Conservation (phyloP, 2,329 filamentous ascomycete genomes). For the Fusarium illudens region DNA sequence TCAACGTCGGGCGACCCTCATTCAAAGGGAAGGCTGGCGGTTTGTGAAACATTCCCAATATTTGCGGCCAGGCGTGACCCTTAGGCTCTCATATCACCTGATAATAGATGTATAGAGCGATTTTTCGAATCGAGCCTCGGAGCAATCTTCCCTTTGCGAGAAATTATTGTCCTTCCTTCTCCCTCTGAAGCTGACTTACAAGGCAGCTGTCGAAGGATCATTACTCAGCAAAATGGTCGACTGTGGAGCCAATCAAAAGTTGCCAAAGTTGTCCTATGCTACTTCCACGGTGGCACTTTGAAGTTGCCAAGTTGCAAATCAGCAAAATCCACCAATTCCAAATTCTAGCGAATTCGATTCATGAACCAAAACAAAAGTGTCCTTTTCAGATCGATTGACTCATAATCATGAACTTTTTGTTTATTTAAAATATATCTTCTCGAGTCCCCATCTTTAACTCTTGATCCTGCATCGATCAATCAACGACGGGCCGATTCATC, state of each 20-base stretch:
- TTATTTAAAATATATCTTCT: constrained; percentile 4
- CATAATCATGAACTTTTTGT: constrained; percentile 16
- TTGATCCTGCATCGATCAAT: background rate
- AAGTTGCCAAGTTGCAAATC: constrained; percentile 42
- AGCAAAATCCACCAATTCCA: background rate
- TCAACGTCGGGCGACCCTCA: constrained; percentile 6
- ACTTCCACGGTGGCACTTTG: constrained; percentile 14
- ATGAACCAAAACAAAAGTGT: constrained; percentile 31
- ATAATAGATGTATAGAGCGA: background rate
- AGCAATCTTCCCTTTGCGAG: background rate
- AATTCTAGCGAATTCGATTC: constrained; percentile 43
- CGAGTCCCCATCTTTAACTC: background rate
- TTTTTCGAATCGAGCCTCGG: background rate
- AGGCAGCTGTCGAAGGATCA: background rate
- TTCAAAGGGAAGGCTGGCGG: constrained; percentile 19
- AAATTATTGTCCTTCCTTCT: background rate
- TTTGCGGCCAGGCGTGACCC: background rate
- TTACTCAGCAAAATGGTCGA: constrained; percentile 26
- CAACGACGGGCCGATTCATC: background rate
- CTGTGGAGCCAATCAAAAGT: constrained; percentile 29
- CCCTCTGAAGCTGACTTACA: constrained; percentile 12
- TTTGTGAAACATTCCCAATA: constrained; percentile 31
- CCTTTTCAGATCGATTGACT: constrained; percentile 37
- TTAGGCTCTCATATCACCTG: background rate
- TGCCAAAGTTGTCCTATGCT: constrained; percentile 29